Evolutionary conservation across 768 basidiomycete genomes (phyloP).

Genomic region (Amanita polypyramis): DNA sequence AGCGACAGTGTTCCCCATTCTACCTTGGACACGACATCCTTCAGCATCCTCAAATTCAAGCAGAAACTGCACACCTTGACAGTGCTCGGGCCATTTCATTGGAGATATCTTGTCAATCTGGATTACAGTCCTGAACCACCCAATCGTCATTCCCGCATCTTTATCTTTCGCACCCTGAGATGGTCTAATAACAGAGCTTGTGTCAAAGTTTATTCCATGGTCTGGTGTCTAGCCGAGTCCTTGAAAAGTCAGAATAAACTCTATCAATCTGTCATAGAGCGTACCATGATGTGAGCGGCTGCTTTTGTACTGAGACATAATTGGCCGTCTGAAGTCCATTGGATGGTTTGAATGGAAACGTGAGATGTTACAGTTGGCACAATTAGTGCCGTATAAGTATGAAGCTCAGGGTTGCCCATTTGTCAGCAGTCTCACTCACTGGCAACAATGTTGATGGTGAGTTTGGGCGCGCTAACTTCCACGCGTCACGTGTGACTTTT

Average conservation of each 20-base stretch:
- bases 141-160: constrained; percentile 26
- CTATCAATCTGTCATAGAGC: constrained; percentile 9
- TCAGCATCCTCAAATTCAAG: background rate
- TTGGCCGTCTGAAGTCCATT: constrained; percentile 74
- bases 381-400: constrained; percentile 41
- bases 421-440: too few species aligned
- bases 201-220: constrained; percentile 58
- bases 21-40: constrained; percentile 16
- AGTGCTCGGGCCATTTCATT: constrained; percentile 37
- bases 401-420: constrained; percentile 5
- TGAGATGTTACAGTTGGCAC: constrained; percentile 50
- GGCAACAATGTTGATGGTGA: too few species aligned
- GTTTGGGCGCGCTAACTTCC: too few species aligned
- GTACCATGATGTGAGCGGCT: constrained; percentile 60
- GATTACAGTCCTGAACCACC: constrained; percentile 70
- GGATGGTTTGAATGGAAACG: constrained; percentile 49
- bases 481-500: too few species aligned
- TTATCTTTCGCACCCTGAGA: constrained; percentile 18
- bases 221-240: constrained; percentile 52
- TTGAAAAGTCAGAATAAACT: background rate
- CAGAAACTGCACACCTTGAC: constrained; percentile 28
- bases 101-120: constrained; percentile 38
- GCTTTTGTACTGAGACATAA: constrained; percentile 54
- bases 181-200: constrained; percentile 38
- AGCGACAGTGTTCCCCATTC: constrained; percentile 61